Percentiles rank a stretch among this genome's conserved stretches.
phyloP scores from a whole-genome alignment of 345 rosid genomes.

The Dovyalis caffra region DNA sequence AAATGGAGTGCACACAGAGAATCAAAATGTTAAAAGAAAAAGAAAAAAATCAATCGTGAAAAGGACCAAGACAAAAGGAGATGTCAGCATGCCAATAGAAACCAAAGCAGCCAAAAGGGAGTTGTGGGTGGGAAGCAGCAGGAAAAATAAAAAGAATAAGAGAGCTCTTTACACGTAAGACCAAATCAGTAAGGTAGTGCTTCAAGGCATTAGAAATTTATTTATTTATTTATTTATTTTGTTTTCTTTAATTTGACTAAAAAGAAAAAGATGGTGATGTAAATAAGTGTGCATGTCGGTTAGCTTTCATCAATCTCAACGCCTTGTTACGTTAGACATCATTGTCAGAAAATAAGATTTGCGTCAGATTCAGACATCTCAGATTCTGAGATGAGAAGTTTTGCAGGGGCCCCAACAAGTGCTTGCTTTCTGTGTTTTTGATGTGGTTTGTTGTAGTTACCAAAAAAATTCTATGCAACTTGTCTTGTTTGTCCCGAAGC shows the following conservation, averaged over 20 bases:
- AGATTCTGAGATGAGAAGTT: neutral
- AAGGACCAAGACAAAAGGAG: conserved; percentile 6
- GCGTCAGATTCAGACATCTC: conserved; percentile 14
- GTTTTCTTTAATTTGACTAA: neutral
- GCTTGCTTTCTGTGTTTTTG: neutral
- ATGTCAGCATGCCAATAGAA: conserved; percentile 2
- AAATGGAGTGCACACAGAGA: neutral
- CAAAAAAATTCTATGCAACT: conserved; percentile 8
- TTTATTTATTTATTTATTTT: no score
- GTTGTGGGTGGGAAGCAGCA: conserved; percentile 2
- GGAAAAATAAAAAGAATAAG: neutral
- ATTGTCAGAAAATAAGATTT: conserved; percentile 10
- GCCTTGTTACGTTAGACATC: conserved; percentile 12
- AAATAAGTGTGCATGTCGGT: conserved; percentile 18
- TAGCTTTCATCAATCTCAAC: conserved; percentile 22
- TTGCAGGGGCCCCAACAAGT: neutral
- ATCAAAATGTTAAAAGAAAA: neutral
- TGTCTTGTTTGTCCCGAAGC: neutral
- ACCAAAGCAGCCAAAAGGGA: conserved; percentile 2
- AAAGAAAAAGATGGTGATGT: neutral
- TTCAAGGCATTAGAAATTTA: no score
- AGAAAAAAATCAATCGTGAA: neutral
- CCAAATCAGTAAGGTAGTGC: neutral
- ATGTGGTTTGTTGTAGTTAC: conserved; percentile 9
- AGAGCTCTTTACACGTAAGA: conserved; percentile 17